Evolutionary conservation across 345 rosid genomes (phyloP), one percentile per base, ranked within the genome.

Genomic region (Aethionema arabicum): DNA sequence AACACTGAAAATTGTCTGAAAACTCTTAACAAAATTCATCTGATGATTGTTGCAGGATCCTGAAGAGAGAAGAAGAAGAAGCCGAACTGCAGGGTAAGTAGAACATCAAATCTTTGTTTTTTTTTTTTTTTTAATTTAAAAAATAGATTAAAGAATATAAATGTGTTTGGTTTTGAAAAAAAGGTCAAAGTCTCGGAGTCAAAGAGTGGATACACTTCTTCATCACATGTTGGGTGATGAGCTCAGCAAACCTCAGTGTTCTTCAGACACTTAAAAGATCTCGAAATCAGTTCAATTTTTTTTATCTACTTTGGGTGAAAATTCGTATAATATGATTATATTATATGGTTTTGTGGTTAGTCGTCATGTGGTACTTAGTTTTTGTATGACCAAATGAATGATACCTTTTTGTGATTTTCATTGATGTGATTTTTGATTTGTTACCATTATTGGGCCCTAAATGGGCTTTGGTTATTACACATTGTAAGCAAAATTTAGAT

Each of bases 101-200:
- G 33, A 61, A 61, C n/a, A 63, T 55, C 31, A 55, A 55, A 21
- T 14, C 32, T 31, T 42, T 27, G 47, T 44, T 33, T 11, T 10
- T 16, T 15, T 39, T 53, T 21, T 11, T 10, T 16, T 15, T 39
- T 53, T 8, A 37, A 14, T 47, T 8, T 53, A 5, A 53, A 13
- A 21, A 12, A 16, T 36, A 61, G 41, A 31, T 11, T 43, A 30
- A 33, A 66, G 42, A 45, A 32, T 43, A 1, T 62, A 44, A 46
- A 58, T 69, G 33, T 55, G n/a, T 41, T 11, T 62, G 48, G 11
- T 35, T 49, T 63, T 50, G 35, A 66, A 59, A 31, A 68, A 64
- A 84, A 93, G 99, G 72, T 58, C 96, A 15, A 93, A 90, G 80
- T 73, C 84, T 53, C 80, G 91, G 44, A 87, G 99, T 77, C 96